Percentiles rank a stretch among this genome's conserved stretches.
Evolutionary conservation across 768 basidiomycete genomes (phyloP).

Genomic region (Suillus alpinus): DNA sequence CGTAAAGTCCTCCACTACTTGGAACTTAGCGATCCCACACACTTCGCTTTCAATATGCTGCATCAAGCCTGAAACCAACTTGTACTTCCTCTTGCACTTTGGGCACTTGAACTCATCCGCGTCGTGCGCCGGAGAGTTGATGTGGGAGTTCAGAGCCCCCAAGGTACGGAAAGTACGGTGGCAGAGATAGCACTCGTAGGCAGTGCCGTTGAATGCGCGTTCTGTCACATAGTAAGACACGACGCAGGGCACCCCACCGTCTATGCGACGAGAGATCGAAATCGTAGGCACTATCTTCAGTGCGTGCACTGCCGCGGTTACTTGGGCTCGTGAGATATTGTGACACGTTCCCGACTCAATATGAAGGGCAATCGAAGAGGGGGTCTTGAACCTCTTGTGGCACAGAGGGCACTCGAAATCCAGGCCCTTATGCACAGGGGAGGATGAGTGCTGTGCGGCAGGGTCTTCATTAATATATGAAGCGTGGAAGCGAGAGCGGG

Average conservation of each 20-base stretch:
- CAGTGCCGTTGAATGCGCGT: conserved; percentile 36
- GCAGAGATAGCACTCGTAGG: conserved; percentile 45
- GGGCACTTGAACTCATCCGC: conserved; percentile 43
- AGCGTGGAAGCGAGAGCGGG: conserved; percentile 15
- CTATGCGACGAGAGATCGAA: conserved; percentile 30
- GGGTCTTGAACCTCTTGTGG: conserved; percentile 6
- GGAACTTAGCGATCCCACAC: background rate
- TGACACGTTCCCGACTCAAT: conserved; percentile 39
- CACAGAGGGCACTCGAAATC: background rate
- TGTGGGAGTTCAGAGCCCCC: conserved; percentile 22
- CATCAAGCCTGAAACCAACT: conserved; percentile 38
- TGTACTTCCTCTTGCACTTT: conserved; percentile 37
- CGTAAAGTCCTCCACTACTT: background rate
- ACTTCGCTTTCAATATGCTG: conserved; percentile 30
- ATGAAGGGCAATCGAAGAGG: conserved; percentile 38
- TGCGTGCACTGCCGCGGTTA: conserved; percentile 33
- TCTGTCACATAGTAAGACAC: conserved; percentile 32
- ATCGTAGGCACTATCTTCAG: conserved; percentile 35
- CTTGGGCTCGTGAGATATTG: conserved; percentile 34
- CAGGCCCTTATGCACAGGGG: background rate
- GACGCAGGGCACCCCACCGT: conserved; percentile 13
- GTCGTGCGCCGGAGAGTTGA: conserved; percentile 36
- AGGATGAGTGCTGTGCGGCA: background rate
- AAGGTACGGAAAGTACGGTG: conserved; percentile 30
- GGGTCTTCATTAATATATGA: background rate